Evolutionary conservation across 1,284 basidiomycete genomes (phyloP).

Genomic region (Malassezia cuniculi): DNA sequence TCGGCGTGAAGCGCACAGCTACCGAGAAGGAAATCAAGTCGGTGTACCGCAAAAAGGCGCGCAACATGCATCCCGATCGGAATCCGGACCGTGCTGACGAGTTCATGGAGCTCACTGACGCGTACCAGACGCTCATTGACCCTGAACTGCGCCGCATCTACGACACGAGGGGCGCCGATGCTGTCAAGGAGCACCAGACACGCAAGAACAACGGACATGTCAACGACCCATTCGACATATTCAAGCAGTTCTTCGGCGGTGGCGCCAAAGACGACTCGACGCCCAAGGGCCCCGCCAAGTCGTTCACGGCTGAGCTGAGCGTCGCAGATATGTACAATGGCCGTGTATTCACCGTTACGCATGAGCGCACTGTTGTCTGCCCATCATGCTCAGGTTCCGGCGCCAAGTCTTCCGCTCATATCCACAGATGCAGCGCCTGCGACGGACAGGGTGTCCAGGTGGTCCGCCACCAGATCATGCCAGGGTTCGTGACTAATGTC

Average conservation of each 20-base stretch:
- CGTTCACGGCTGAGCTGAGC: conserved; percentile 32
- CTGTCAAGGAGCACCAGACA: conserved; percentile 38
- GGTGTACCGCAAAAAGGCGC: conserved; percentile 38
- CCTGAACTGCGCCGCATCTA: conserved; percentile 35
- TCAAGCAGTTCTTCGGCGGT: conserved; percentile 41
- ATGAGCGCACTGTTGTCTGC: conserved; percentile 36
- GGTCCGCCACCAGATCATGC: conserved; percentile 44
- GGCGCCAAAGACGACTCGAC: conserved; percentile 19
- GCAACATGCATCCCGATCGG: conserved; percentile 43
- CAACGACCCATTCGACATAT: conserved; percentile 38
- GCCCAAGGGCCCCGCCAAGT: conserved; percentile 33
- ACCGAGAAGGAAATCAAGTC: conserved; percentile 41
- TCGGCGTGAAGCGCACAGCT: conserved; percentile 30
- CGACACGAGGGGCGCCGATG: conserved; percentile 37
- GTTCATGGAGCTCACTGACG: conserved; percentile 47
- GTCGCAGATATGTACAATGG: conserved; percentile 38
- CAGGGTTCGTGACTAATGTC: conserved; percentile 40
- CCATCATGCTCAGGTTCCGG: conserved; percentile 39
- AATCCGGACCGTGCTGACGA: conserved; percentile 41
- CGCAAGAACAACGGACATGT: conserved; percentile 21
- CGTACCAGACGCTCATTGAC: conserved; percentile 40
- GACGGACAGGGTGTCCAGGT: conserved; percentile 33
- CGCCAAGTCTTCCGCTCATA: conserved; percentile 32
- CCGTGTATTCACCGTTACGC: conserved; percentile 25
- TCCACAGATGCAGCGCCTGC: conserved; percentile 35